Conservation (phyloP, 1,284 basidiomycete species). For the Malassezia equina region DNA sequence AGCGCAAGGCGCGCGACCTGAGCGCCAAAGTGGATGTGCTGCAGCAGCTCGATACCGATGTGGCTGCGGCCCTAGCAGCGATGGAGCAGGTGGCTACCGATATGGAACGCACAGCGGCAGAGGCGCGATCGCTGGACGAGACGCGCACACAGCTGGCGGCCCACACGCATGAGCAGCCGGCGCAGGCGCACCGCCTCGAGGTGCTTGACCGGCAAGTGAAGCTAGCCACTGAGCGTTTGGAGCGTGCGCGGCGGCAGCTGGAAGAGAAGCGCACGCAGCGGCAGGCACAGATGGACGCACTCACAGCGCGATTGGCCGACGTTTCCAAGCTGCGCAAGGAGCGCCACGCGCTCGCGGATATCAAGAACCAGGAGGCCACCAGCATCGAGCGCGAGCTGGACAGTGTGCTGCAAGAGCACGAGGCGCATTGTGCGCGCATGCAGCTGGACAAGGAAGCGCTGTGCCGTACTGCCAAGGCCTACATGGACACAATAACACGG, state of each 20-base stretch:
- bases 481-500: slow-evolving; percentile 17
- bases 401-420: slow-evolving; percentile 11
- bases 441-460: slow-evolving; percentile 16
- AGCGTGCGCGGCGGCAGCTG: slow-evolving; percentile 11
- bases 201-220: slow-evolving; percentile 11
- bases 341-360: slow-evolving; percentile 11
- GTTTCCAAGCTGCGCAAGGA: slow-evolving; percentile 13
- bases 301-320: slow-evolving; percentile 6
- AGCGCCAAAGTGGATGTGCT: slow-evolving; percentile 27
- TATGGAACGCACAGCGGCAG: slow-evolving; percentile 18
- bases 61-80: slow-evolving; percentile 21
- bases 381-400: slow-evolving; percentile 14
- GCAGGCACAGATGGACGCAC: slow-evolving; percentile 11
- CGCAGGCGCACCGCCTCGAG: slow-evolving; percentile 20
- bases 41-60: slow-evolving; percentile 19
- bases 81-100: slow-evolving; percentile 35
- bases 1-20: slow-evolving; percentile 55
- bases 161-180: slow-evolving; percentile 23
- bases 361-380: slow-evolving; percentile 3
- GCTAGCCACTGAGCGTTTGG: slow-evolving; percentile 9
- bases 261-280: slow-evolving; percentile 25
- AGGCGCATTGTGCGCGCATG: slow-evolving; percentile 12
- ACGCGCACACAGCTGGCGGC: slow-evolving; percentile 10
- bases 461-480: slow-evolving; percentile 6
- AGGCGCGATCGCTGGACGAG: slow-evolving; percentile 15